These are phyloP conservation scores for Leucaena leucocephala DNA, from an alignment of 306 rosid species.

Conservation along the genomic window DNA sequence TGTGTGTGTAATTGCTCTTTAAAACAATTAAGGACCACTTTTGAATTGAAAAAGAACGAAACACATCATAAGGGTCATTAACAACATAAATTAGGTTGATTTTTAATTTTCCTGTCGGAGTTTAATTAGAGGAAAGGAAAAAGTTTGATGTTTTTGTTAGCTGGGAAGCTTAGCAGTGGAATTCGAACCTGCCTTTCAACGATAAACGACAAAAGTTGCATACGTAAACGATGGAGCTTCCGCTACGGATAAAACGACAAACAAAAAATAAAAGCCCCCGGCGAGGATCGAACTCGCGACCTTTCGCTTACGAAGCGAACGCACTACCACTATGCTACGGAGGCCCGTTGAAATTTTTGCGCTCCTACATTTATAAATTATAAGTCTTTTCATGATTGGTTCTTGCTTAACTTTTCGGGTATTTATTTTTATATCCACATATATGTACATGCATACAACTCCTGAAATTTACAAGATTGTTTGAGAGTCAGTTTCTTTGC, in stretches of 20 bases:
- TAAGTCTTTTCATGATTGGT: not conserved
- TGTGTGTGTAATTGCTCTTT: not conserved
- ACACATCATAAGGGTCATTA: not conserved
- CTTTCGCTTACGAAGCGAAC: slow-evolving; percentile 99
- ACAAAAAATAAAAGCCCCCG: slow-evolving; percentile 55
- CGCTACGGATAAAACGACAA: not conserved
- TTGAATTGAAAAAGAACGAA: not conserved
- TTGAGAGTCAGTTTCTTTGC: no score
- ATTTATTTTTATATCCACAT: no score
- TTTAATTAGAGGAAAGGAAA: not conserved
- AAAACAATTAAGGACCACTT: slow-evolving; percentile 34
- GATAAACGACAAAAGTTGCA: not conserved
- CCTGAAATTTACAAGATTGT: not conserved
- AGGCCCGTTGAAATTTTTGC: slow-evolving; percentile 13
- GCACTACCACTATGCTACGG: slow-evolving; percentile 99
- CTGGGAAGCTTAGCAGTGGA: not conserved
- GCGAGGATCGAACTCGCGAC: slow-evolving; percentile 99
- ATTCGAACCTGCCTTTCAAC: no score
- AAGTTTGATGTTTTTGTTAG: not conserved
- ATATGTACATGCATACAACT: not conserved
- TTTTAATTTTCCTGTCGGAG: no score
- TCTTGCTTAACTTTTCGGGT: no score
- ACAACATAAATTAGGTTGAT: not conserved
- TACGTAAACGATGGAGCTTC: not conserved
- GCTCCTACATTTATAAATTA: fast-evolving